Percentiles rank a stretch among this genome's conserved stretches.
Evolutionary conservation across 192 early-diverging fungal species (phyloP).

Genomic region (Dissophora ornata): DNA sequence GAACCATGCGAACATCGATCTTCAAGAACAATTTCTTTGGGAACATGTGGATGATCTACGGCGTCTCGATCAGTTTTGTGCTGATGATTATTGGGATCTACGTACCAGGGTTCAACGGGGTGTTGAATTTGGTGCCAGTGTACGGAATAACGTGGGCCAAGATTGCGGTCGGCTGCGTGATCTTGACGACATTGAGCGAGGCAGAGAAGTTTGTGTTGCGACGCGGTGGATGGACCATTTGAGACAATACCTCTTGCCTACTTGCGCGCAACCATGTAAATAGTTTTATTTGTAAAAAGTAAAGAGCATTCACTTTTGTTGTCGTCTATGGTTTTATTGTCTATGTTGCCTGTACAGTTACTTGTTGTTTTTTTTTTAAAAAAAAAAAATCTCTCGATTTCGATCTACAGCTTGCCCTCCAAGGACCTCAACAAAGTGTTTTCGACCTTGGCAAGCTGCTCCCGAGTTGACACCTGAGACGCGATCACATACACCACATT

Average conservation of each 20-base stretch:
- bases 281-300: not conserved
- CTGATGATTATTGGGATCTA: slow-evolving; percentile 86
- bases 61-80: slow-evolving; percentile 76
- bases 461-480: slow-evolving; percentile 61
- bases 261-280: too few relatives aligned
- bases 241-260: too few relatives aligned
- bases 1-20: slow-evolving; percentile 76
- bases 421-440: slow-evolving; percentile 54
- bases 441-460: slow-evolving; percentile 59
- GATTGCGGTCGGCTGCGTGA: slow-evolving; percentile 64
- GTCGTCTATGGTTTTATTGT: too few relatives aligned
- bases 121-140: slow-evolving; percentile 56
- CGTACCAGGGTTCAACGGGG: slow-evolving; percentile 67
- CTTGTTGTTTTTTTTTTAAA: not conserved
- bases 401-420: slow-evolving; percentile 18
- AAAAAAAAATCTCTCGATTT: not conserved
- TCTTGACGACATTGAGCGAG: slow-evolving; percentile 71
- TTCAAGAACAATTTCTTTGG: slow-evolving; percentile 79
- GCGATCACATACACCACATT: slow-evolving; percentile 85
- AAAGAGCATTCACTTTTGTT: too few relatives aligned
- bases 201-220: slow-evolving; percentile 62
- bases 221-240: slow-evolving; percentile 37
- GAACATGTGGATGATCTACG: slow-evolving; percentile 86
- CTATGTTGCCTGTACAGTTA: too few relatives aligned
- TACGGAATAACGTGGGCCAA: slow-evolving; percentile 72